Conservation (phyloP, 2,329 filamentous ascomycete genomes). For the Clathrospora elynae region DNA sequence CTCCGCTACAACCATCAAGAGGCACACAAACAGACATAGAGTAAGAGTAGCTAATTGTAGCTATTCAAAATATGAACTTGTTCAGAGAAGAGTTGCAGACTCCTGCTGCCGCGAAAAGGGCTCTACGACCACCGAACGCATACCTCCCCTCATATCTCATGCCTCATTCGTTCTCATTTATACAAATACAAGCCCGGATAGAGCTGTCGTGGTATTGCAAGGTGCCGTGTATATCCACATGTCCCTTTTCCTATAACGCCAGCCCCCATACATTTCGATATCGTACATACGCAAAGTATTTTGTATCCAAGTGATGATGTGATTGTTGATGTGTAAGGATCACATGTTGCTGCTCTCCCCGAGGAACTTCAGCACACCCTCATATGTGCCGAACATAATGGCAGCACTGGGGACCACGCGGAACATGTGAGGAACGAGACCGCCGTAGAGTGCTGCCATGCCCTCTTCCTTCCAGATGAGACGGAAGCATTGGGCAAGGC, state of each 20-base stretch:
- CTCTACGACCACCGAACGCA: neutral
- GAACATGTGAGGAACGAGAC: slow-evolving; percentile 88
- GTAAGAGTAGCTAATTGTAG: too few species aligned
- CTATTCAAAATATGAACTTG: neutral
- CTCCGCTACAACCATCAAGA: too few species aligned
- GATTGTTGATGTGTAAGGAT: too few species aligned
- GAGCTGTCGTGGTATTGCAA: slow-evolving; percentile 12
- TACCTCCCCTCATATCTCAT: slow-evolving; percentile 4
- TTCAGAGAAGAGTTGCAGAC: neutral
- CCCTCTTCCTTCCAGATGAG: slow-evolving; percentile 89
- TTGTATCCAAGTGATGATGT: neutral
- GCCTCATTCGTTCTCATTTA: slow-evolving; percentile 4
- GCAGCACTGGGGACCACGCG: slow-evolving; percentile 89
- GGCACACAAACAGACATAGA: too few species aligned
- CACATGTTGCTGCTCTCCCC: slow-evolving; percentile 52
- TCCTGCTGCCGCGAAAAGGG: neutral
- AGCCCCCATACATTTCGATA: slow-evolving; percentile 12
- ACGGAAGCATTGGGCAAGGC: slow-evolving; percentile 85
- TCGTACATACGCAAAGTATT: slow-evolving; percentile 15
- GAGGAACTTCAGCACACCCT: slow-evolving; percentile 55
- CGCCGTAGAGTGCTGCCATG: slow-evolving; percentile 83
- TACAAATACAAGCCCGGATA: slow-evolving; percentile 13
- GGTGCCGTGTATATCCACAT: slow-evolving; percentile 7
- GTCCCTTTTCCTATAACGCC: slow-evolving; percentile 12
- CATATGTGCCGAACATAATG: slow-evolving; percentile 93